Base-by-base conservation (phyloP, 2,329 filamentous ascomycete genomes). In the Colletotrichum echinochloae region DNA sequence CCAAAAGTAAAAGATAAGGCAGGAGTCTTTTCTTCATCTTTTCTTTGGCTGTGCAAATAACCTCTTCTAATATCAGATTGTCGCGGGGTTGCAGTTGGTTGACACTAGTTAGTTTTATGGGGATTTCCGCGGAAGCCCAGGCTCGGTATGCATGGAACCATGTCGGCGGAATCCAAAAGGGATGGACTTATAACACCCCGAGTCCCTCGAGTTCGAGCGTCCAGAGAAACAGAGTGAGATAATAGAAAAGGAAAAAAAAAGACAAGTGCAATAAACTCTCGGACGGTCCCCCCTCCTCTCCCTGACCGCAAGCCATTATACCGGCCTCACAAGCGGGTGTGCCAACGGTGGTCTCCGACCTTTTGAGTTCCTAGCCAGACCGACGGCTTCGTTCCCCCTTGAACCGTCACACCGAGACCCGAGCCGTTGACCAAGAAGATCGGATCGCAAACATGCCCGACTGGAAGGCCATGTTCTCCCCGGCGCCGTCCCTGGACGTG, bases 401-500 rank as follows among this genome's bases (percentile, higher is more conserved):
- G 37, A 39, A 14, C 12, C 37, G 16, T 39, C 3, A 16, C 12
- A 5, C 37, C 39, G n/a, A n/a, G n/a, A n/a, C n/a, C 56, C 62
- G 56, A 66, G 37, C 12, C 35, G 1, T 2, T 4, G 16, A 33
- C 51, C 14, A 5, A 33, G 30, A 26, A 26, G 56, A n/a, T n/a
- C 20, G n/a, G 35, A 28, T 28, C n/a, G 44, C 28, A 33, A 67
- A 46, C 8, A 73, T 72, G 72, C 70, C 68, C 57, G 69, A 73
- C 61, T 73, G 72, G 72, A 73, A 73, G 51, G 59, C 54, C 12
- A 26, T 69, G 46, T 66, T 72, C 60, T 26, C 70, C 35, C 65
- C 70, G 46, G 65, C 65, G 71, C 78, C 78, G 75, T 78, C 77
- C 39, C 72, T 79, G 26, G 78, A 79, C 73, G 76, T 79, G 51